A percentile compares a stretch with the other conserved stretches of the same genome.
phyloP scores from a whole-genome alignment of 2,329 filamentous ascomycete genomes.

The Rachicladosporium sp. region DNA sequence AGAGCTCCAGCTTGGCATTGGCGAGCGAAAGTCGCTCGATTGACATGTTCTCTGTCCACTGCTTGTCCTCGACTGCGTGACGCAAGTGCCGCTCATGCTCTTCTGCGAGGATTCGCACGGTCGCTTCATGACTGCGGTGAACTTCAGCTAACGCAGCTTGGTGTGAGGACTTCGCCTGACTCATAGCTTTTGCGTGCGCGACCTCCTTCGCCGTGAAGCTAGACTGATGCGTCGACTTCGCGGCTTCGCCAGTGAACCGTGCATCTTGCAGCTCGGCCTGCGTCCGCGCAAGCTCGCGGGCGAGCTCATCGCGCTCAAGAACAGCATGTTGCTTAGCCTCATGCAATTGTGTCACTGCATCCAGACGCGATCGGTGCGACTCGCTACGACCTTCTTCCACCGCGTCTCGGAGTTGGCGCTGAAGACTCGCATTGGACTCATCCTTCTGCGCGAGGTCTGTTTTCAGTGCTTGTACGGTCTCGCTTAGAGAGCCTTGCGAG shows the following conservation, averaged over 20 bases:
- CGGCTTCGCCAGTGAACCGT: conserved; percentile 9
- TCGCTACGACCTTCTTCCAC: too few species aligned
- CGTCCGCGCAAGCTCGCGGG: conserved; percentile 34
- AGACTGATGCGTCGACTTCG: too few species aligned
- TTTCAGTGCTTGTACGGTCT: conserved; percentile 18
- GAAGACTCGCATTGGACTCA: too few species aligned
- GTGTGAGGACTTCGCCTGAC: conserved; percentile 34
- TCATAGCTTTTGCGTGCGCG: too few species aligned
- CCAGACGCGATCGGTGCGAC: too few species aligned
- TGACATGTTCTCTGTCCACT: conserved; percentile 66
- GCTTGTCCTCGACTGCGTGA: conserved; percentile 61
- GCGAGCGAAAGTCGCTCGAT: conserved; percentile 71
- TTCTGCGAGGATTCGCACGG: conserved; percentile 37
- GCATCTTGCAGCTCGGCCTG: conserved; percentile 51
- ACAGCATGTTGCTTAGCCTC: too few species aligned
- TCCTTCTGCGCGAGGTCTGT: too few species aligned
- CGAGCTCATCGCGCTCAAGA: conserved; percentile 32
- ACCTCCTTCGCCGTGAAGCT: too few species aligned
- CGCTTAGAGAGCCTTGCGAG: conserved; percentile 10
- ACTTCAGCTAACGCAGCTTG: conserved; percentile 43
- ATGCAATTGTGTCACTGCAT: too few species aligned
- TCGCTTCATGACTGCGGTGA: conserved; percentile 40
- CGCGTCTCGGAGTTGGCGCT: too few species aligned
- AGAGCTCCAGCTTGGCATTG: conserved; percentile 70
- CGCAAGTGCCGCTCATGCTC: conserved; percentile 41